Evolutionary conservation across 1,284 basidiomycete species (phyloP).

Genomic region (Marasmius sp.): DNA sequence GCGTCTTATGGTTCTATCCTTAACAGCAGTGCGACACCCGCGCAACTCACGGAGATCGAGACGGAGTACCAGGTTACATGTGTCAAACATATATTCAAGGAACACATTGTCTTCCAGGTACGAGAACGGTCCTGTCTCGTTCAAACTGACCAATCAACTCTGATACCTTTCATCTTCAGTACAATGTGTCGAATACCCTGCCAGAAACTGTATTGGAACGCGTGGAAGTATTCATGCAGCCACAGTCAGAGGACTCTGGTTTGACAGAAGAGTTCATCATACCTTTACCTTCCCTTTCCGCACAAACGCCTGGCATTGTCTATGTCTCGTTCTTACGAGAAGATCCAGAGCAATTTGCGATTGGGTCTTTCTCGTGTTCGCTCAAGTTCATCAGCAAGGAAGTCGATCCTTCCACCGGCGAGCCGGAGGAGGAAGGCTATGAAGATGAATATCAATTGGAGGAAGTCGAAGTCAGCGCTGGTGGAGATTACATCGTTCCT

Average conservation of each 20-base stretch:
- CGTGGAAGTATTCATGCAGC: conserved; percentile 92
- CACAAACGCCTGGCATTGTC: conserved; percentile 71
- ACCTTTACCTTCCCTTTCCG: conserved; percentile 70
- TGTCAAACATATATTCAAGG: conserved; percentile 96
- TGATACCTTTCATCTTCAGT: conserved; percentile 46
- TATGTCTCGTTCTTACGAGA: conserved; percentile 95
- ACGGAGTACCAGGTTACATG: conserved; percentile 98
- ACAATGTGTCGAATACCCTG: conserved; percentile 98
- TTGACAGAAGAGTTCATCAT: conserved; percentile 96
- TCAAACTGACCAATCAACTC: neutral
- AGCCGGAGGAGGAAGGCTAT: conserved; percentile 97
- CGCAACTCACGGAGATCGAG: conserved; percentile 92
- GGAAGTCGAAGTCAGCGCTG: conserved; percentile 90
- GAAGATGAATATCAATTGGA: conserved; percentile 98
- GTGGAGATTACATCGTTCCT: conserved; percentile 92
- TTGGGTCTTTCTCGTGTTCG: conserved; percentile 89
- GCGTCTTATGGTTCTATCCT: conserved; percentile 84
- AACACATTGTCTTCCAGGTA: conserved; percentile 96
- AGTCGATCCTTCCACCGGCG: conserved; percentile 93
- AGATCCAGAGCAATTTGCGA: conserved; percentile 73
- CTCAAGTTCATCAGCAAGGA: conserved; percentile 98
- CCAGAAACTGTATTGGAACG: conserved; percentile 97
- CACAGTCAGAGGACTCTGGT: conserved; percentile 74
- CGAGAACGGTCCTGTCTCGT: conserved; percentile 16
- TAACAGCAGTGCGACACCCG: conserved; percentile 81